Percentiles rank a stretch among this genome's conserved stretches.
Evolutionary conservation across 805 yeast genomes (phyloP).

Genomic region (Ascoidea tarda): DNA sequence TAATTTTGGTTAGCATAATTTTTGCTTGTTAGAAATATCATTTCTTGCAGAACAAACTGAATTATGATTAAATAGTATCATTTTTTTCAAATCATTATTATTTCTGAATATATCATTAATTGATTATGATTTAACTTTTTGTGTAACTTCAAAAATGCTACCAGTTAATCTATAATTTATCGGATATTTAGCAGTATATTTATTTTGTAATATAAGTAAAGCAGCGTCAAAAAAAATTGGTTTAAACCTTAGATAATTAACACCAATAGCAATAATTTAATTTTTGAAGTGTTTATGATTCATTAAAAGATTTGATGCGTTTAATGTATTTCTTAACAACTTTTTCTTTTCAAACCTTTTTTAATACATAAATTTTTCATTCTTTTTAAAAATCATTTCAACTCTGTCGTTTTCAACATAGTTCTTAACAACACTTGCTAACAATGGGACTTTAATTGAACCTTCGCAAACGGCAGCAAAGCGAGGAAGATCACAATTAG

Average conservation of each 20-base stretch:
- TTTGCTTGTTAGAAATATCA: too few relatives aligned
- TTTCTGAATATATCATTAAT: not conserved
- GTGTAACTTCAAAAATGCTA: not conserved
- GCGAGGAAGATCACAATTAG: not conserved
- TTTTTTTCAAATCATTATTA: not conserved
- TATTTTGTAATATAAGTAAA: too few relatives aligned
- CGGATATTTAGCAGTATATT: not conserved
- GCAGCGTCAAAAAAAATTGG: not conserved
- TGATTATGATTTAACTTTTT: not conserved
- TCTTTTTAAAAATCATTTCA: too few relatives aligned
- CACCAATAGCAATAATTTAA: not conserved
- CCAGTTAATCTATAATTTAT: not conserved
- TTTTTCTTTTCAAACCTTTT: not conserved
- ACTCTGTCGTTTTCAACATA: not conserved
- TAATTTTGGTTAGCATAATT: too few relatives aligned
- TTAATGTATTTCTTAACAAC: not conserved
- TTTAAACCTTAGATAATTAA: not conserved
- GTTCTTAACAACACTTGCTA: not conserved
- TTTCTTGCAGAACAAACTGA: too few relatives aligned
- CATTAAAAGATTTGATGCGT: not conserved
- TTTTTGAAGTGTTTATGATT: not conserved
- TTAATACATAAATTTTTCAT: not conserved
- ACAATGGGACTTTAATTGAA: not conserved
- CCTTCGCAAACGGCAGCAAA: not conserved
- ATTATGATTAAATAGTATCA: too few relatives aligned